Evolutionary conservation across 805 yeast genomes (phyloP), one percentile per base, ranked within the genome.

Genomic region (Yamadazyma kitorensis): DNA sequence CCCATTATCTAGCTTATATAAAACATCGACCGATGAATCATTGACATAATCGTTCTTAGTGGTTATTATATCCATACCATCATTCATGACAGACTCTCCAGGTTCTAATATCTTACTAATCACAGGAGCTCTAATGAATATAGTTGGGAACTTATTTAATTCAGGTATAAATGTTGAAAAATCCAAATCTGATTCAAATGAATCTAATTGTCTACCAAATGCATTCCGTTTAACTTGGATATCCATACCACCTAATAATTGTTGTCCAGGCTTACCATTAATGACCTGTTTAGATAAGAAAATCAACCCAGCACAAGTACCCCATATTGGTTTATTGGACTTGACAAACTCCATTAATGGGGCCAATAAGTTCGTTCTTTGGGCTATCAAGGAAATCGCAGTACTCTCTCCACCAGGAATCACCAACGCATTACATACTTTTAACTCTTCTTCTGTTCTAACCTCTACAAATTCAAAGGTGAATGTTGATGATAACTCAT

Each of bases 291-390:
- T 64, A 6, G 88, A 72, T 16, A 85, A 61, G 43, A 83, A 68
- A 33, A 85, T 84, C 45, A 85, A 61, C 2, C 94, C 94, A 3
- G 94, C 94, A 57, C 94, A 85, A 1, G 94, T 85, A 0, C 94
- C 94, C 94, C 94, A 85, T 9, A 78, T 72, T 1, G 85, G 79
- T 40, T 72, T 74, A 14, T 61, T 59, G 6, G 70, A 59, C 30
- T 70, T 64, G 16, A 79, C 75, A 52, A 73, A 77, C 9, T 61
- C 51, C 25, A 67, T 56, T 35, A 84, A 59, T 2, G 83, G 82
- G 17, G 68, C 66, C 13, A 80, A 58, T 47, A 84, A 51, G 1
- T 75, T 73, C 0, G 79, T 72, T 35, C 87, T 60, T 51, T 82
- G 82, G 1, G 91, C 82, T 22, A 84, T 75, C 18, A 81, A 60